These are phyloP conservation scores for Rhazya stricta DNA, from an alignment of 257 asterid genomes.

Conservation along the genomic window DNA sequence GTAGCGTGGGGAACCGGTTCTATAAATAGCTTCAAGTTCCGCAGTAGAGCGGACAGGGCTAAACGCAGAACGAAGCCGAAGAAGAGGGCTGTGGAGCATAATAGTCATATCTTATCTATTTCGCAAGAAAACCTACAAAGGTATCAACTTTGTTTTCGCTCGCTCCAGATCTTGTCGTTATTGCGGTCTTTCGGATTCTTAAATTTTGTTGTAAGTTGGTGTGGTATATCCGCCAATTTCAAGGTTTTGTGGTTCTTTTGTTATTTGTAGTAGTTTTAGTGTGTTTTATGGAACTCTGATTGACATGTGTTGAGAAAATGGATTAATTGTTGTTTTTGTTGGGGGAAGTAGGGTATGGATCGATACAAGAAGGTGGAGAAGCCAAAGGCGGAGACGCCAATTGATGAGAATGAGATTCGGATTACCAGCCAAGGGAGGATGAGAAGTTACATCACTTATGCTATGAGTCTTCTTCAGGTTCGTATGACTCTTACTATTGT, in stretches of 20 bases:
- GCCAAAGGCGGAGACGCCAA: conserved; percentile 54
- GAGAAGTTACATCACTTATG: conserved; percentile 66
- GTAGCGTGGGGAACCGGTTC: conserved; percentile 25
- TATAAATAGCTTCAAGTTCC: conserved; percentile 17
- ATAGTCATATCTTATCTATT: conserved; percentile 11
- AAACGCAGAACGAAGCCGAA: conserved; percentile 51
- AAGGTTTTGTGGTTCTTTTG: not conserved
- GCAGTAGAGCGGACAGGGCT: conserved; percentile 31
- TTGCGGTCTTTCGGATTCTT: not conserved
- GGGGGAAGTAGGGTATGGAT: conserved; percentile 40
- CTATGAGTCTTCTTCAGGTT: conserved; percentile 51
- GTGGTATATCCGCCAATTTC: not conserved
- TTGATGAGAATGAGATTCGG: conserved; percentile 66
- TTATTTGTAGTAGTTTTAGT: not conserved
- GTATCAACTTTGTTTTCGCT: not conserved
- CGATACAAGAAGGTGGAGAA: conserved; percentile 72
- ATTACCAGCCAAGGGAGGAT: conserved; percentile 72
- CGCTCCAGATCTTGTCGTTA: not conserved
- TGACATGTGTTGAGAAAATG: not conserved
- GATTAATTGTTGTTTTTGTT: not conserved
- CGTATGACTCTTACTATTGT: not conserved
- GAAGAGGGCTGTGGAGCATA: conserved; percentile 47
- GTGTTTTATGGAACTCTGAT: not conserved
- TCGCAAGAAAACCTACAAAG: conserved; percentile 3
- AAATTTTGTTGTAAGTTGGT: too few species aligned